phyloP scores from a whole-genome alignment of 805 yeast genomes.

The Zygosaccharomyces pseudorouxii region DNA sequence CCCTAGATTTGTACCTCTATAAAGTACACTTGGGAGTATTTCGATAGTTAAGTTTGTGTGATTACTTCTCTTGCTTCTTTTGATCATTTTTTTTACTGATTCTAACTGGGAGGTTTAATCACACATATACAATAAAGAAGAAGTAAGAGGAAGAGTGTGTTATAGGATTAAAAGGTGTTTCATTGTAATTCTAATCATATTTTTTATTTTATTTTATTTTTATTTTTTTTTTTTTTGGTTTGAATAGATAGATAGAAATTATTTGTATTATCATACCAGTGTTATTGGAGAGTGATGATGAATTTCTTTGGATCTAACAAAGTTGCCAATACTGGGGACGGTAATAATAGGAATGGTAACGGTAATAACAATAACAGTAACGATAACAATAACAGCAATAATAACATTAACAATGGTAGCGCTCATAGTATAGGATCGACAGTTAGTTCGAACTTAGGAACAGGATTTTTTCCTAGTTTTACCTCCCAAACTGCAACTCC shows the following conservation, averaged over 20 bases:
- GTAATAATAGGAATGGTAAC: constrained; percentile 10
- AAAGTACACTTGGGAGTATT: neutral
- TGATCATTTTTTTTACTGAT: neutral
- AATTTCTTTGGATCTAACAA: constrained; percentile 29
- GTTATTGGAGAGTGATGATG: constrained; percentile 17
- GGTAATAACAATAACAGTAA: constrained; percentile 8
- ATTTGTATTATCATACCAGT: neutral
- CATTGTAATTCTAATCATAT: neutral
- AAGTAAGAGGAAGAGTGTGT: neutral
- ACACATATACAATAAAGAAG: neutral
- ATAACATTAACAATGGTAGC: constrained; percentile 8
- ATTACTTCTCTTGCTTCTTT: constrained; percentile 1
- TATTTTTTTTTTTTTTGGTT: neutral
- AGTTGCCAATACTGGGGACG: constrained; percentile 9
- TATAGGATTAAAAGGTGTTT: neutral
- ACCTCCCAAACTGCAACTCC: constrained; percentile 50
- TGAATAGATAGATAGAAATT: neutral
- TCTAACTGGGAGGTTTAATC: constrained; percentile 1
- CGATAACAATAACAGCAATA: constrained; percentile 11
- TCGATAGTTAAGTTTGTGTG: neutral
- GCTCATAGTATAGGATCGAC: constrained; percentile 8
- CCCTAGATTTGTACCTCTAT: neutral
- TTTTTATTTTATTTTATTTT: too few relatives aligned
- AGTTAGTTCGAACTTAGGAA: constrained; percentile 10
- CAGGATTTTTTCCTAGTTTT: constrained; percentile 35